Conservation (phyloP, 805 yeast genomes). For the Myxozyma nipponensis region DNA sequence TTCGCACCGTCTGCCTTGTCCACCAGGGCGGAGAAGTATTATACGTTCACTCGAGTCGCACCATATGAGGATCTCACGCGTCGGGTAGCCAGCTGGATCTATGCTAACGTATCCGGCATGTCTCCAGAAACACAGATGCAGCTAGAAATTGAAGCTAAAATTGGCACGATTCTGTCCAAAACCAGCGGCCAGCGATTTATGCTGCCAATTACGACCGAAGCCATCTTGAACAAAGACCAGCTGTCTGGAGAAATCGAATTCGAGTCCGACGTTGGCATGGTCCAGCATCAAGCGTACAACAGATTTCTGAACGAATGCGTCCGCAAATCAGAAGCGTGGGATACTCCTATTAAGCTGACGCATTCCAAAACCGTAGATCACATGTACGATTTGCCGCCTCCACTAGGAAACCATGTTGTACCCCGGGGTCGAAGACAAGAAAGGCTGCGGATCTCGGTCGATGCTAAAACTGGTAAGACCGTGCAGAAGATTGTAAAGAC, state of each 20-base stretch:
- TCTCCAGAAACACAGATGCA: slow-evolving; percentile 15
- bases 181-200: slow-evolving; percentile 17
- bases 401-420: neutral
- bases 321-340: slow-evolving; percentile 3
- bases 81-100: slow-evolving; percentile 78
- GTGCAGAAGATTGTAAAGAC: slow-evolving; percentile 15
- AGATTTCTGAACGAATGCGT: slow-evolving; percentile 12
- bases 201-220: slow-evolving; percentile 26
- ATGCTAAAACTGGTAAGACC: slow-evolving; percentile 6
- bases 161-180: slow-evolving; percentile 17
- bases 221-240: slow-evolving; percentile 22
- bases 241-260: slow-evolving; percentile 20
- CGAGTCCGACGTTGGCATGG: slow-evolving; percentile 20
- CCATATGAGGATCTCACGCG: slow-evolving; percentile 73
- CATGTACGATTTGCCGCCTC: slow-evolving; percentile 1
- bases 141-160: slow-evolving; percentile 35
- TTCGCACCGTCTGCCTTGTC: slow-evolving; percentile 31
- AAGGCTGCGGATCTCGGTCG: slow-evolving; percentile 17
- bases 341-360: slow-evolving; percentile 5
- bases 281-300: slow-evolving; percentile 18
- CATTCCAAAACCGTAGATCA: slow-evolving; percentile 4
- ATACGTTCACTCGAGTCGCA: slow-evolving; percentile 62
- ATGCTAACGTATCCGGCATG: slow-evolving; percentile 59
- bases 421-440: slow-evolving; percentile 1
- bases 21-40: neutral